Percentiles rank a stretch among this genome's conserved stretches.
phyloP scores from a whole-genome alignment of 2,329 filamentous ascomycete species.

The Pezicula carpinea region DNA sequence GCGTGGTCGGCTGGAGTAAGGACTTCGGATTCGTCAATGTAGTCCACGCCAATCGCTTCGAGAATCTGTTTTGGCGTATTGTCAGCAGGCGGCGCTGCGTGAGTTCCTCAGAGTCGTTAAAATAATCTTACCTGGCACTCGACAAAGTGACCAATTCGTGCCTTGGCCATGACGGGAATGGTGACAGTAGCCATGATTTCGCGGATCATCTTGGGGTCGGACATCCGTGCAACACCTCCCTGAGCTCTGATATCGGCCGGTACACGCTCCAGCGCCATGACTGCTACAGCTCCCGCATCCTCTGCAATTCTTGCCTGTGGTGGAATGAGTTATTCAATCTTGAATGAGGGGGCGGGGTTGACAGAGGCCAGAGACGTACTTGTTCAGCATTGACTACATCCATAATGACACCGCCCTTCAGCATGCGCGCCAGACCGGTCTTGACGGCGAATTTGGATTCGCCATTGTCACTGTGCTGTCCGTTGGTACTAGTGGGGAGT shows the following conservation, averaged over 20 bases:
- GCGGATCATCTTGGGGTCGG: slow-evolving; percentile 88
- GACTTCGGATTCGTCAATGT: slow-evolving; percentile 97
- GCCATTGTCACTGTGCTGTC: slow-evolving; percentile 11
- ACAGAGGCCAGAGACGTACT: slow-evolving; percentile 34
- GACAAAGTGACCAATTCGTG: slow-evolving; percentile 94
- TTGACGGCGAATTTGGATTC: slow-evolving; percentile 73
- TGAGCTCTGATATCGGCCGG: slow-evolving; percentile 91
- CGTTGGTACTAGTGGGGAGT: slow-evolving; percentile 34
- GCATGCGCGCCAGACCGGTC: slow-evolving; percentile 92
- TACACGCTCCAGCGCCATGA: slow-evolving; percentile 98
- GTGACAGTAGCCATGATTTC: slow-evolving; percentile 93
- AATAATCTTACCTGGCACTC: slow-evolving; percentile 69
- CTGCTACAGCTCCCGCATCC: slow-evolving; percentile 89
- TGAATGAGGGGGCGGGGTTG: neutral
- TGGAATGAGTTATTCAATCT: slow-evolving; percentile 10
- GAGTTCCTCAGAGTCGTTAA: neutral
- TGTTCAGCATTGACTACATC: slow-evolving; percentile 91
- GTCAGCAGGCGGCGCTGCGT: slow-evolving; percentile 2
- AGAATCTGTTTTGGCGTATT: slow-evolving; percentile 63
- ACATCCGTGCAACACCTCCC: slow-evolving; percentile 96
- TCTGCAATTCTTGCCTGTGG: slow-evolving; percentile 86
- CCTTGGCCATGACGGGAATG: slow-evolving; percentile 99
- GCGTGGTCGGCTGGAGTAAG: slow-evolving; percentile 88
- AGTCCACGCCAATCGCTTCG: slow-evolving; percentile 90
- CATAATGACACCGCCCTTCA: slow-evolving; percentile 99